Conservation (phyloP, 768 basidiomycete species). For the Mycena kentingensis region DNA sequence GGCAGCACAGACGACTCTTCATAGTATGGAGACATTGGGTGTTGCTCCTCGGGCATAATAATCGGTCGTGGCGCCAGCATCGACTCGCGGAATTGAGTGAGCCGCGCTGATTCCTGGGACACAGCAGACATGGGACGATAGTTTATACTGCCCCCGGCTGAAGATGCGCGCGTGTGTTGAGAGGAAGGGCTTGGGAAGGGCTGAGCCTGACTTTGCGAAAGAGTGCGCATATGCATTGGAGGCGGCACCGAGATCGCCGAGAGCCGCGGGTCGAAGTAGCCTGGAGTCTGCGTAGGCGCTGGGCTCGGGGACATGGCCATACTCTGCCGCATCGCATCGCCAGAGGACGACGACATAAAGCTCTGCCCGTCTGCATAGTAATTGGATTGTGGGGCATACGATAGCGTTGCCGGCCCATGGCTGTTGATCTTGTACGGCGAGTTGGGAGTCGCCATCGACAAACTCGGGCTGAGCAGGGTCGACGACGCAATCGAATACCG, state of each 20-base stretch:
- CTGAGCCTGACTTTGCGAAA: no score
- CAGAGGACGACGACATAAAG: neutral
- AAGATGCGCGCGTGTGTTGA: no score
- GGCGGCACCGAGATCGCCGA: neutral
- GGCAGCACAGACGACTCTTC: no score
- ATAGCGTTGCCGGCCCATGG: neutral
- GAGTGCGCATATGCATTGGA: neutral
- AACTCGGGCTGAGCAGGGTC: conserved; percentile 8
- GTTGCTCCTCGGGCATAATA: no score
- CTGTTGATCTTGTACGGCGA: neutral
- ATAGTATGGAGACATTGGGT: no score
- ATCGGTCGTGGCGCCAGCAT: no score
- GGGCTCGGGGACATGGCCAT: neutral
- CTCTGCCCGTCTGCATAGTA: conserved; percentile 2
- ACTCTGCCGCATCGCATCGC: neutral
- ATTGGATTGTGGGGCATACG: conserved; percentile 9
- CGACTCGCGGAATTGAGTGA: no score
- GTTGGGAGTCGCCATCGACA: neutral
- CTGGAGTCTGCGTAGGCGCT: neutral
- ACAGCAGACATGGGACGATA: no score
- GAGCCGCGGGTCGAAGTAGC: neutral
- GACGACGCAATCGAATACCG: conserved; percentile 52
- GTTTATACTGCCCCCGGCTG: no score
- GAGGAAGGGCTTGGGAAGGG: no score
- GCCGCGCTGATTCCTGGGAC: no score